Conservation (phyloP, 1,284 basidiomycete genomes). For the Schizophyllum commune region DNA sequence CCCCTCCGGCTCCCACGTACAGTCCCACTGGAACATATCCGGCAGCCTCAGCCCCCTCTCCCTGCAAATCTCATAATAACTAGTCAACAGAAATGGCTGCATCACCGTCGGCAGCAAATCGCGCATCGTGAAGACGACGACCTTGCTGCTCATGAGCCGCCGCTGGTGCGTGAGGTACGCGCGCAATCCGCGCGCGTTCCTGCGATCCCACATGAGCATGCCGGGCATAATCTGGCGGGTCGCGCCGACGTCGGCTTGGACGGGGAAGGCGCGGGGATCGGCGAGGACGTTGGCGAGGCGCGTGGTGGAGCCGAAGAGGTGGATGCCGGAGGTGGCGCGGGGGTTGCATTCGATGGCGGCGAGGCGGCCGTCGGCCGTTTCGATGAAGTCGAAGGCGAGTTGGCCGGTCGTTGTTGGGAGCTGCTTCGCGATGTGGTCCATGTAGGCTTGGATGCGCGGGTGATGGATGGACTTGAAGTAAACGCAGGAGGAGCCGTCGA, state of each 20-base stretch:
- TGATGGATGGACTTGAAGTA: constrained; percentile 14
- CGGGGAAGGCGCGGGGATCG: constrained; percentile 1
- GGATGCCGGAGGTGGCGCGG: constrained; percentile 11
- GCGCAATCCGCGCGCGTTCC: constrained; percentile 2
- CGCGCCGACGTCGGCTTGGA: constrained; percentile 3
- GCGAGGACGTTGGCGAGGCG: constrained; percentile 10
- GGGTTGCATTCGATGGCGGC: constrained; percentile 16
- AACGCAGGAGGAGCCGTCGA: constrained; percentile 16
- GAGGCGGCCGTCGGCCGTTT: constrained; percentile 5
- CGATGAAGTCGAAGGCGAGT: constrained; percentile 14
- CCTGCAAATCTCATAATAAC: constrained; percentile 15
- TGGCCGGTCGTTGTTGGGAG: constrained; percentile 12
- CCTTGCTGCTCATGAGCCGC: constrained; percentile 9
- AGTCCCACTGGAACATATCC: constrained; percentile 15
- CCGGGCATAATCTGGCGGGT: constrained; percentile 14
- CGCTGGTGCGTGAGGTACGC: constrained; percentile 14
- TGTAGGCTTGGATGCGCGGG: constrained; percentile 8
- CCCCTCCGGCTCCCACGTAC: constrained; percentile 13
- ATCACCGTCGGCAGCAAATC: constrained; percentile 14
- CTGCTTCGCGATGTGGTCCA: constrained; percentile 8
- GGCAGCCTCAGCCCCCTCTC: constrained; percentile 14
- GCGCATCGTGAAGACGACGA: constrained; percentile 11
- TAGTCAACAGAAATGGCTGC: constrained; percentile 15
- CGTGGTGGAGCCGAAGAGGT: constrained; percentile 12
- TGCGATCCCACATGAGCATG: constrained; percentile 15